These are phyloP conservation scores for Penicillium turbatum DNA, from an alignment of 495 filamentous ascomycete genomes.

Conservation along the genomic window DNA sequence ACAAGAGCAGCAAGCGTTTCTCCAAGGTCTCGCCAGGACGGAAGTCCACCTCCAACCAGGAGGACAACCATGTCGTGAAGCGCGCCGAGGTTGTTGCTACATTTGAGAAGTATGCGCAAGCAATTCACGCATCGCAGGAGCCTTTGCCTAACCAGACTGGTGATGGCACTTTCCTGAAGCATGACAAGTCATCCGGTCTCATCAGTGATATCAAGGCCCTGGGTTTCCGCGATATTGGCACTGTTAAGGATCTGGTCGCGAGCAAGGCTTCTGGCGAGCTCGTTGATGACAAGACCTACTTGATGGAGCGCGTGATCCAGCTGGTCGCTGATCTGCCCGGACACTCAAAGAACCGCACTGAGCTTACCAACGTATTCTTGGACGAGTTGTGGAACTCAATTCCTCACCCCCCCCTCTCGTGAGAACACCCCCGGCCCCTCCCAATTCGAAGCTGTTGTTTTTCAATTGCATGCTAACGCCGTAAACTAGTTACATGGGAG, in stretches of 20 bases:
- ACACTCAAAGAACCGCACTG: conserved; percentile 55
- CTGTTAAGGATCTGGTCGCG: conserved; percentile 51
- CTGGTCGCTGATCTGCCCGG: conserved; percentile 63
- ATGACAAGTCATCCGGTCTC: conserved; percentile 52
- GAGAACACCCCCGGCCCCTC: conserved; percentile 20
- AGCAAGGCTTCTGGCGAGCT: conserved; percentile 53
- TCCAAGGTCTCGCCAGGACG: conserved; percentile 34
- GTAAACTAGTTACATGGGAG: conserved; percentile 53
- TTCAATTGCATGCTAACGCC: conserved; percentile 8
- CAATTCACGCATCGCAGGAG: conserved; percentile 59
- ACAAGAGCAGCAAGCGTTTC: conserved; percentile 36
- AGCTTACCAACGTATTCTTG: conserved; percentile 67
- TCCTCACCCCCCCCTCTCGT: conserved; percentile 51
- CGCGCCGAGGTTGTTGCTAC: conserved; percentile 41
- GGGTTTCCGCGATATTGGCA: conserved; percentile 53
- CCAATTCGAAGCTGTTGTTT: background rate
- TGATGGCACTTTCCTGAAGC: conserved; percentile 52
- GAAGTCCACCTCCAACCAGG: conserved; percentile 31
- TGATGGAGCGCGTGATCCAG: conserved; percentile 77
- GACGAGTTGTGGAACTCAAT: conserved; percentile 64
- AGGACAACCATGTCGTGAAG: conserved; percentile 34
- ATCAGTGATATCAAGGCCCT: conserved; percentile 60
- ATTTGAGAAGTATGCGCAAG: conserved; percentile 58
- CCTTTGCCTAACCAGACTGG: conserved; percentile 65
- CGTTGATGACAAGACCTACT: conserved; percentile 70